These are phyloP conservation scores for Kitagawia praeruptora DNA, from an alignment of 129 eudicot genomes.

Conservation along the genomic window DNA sequence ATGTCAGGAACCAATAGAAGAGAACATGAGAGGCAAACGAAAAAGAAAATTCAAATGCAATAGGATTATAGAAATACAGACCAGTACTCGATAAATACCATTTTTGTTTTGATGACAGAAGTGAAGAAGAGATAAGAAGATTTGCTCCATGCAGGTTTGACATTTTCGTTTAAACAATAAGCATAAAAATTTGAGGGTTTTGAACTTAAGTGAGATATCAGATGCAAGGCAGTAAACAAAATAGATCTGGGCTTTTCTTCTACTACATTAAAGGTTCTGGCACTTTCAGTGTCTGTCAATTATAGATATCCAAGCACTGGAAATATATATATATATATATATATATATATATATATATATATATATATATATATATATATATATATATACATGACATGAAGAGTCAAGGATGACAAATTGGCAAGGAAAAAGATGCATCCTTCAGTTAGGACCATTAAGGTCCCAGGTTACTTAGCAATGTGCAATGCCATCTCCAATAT, in stretches of 20 bases:
- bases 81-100: background rate
- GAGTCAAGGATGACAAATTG: background rate
- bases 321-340: background rate
- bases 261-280: background rate
- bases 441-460: background rate
- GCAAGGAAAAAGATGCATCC: background rate
- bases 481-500: background rate
- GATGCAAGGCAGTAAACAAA: background rate
- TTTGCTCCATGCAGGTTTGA: background rate
- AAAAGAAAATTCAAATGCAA: background rate
- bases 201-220: background rate
- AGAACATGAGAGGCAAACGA: background rate
- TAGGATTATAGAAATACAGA: background rate
- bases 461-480: background rate
- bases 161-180: background rate
- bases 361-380: too few species aligned
- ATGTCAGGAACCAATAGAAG: background rate
- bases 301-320: background rate
- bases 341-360: too few species aligned
- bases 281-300: background rate
- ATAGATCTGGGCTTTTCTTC: background rate
- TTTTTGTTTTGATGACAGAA: background rate
- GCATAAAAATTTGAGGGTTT: background rate
- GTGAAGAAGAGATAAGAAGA: background rate
- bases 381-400: background rate